phyloP scores from a whole-genome alignment of 805 yeast species.

The Pichia gijzeniarum region DNA sequence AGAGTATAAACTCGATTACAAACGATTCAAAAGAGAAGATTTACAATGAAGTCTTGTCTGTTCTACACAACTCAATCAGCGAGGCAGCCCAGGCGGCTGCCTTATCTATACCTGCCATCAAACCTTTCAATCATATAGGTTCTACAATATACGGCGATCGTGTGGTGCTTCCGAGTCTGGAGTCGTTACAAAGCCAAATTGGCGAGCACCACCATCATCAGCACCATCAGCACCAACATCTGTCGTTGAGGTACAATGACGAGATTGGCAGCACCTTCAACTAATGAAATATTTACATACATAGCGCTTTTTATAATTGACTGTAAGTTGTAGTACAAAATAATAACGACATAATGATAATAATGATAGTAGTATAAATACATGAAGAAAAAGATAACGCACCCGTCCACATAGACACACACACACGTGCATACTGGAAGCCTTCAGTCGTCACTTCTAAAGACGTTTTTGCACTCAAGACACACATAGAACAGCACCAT shows the following conservation, averaged over 20 bases:
- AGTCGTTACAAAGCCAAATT: not conserved
- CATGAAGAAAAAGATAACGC: constrained; percentile 5
- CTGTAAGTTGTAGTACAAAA: not conserved
- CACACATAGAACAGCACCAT: constrained; percentile 95
- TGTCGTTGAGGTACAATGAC: no score
- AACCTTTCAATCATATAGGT: not conserved
- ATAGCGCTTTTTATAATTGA: no score
- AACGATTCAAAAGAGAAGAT: constrained; percentile 6
- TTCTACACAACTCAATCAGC: constrained; percentile 1
- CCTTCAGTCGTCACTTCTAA: constrained; percentile 28
- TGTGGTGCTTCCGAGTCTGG: not conserved
- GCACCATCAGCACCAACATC: no score
- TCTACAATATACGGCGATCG: not conserved
- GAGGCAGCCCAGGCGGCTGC: not conserved
- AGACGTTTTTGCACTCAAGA: constrained; percentile 75
- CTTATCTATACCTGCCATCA: not conserved
- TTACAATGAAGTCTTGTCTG: constrained; percentile 2
- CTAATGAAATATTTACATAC: no score
- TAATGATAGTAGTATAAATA: no score
- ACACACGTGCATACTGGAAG: not conserved
- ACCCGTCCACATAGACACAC: not conserved
- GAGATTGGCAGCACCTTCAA: no score
- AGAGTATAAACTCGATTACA: not conserved
- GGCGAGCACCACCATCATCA: no score
- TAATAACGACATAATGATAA: not conserved